Base-by-base conservation (phyloP, 306 rosid genomes). In the Astragalus membranaceus region DNA sequence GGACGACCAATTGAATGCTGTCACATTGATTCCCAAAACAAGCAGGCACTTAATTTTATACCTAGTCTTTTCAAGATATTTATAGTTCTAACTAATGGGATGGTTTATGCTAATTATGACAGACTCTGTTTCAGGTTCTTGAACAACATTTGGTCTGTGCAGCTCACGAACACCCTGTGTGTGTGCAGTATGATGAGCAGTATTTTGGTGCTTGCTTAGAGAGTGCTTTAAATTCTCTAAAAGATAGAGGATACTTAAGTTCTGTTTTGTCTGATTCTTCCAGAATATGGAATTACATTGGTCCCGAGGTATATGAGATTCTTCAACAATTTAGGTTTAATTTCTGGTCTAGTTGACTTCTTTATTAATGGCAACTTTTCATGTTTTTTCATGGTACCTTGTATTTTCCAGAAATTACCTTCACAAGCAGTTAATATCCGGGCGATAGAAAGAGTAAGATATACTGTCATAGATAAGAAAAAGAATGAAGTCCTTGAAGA, bases 1-100 rank as follows among this genome's bases (percentile, higher is more conserved):
- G 97, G 83, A 26, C 78, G 96, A 74, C 86, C 98, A 29, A 87
- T 88, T 76, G 97, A 94, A 76, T 84, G 97, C 82, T 94, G 98
- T 81, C 95, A 87, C 72, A 72, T 87, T 76, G 97, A 90, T 78
- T 72, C 96, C 79, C 82, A 85, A 77, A 90, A 88, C 86, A 87
- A 85, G 72, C 87, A 88, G 98, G 98, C 88, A 79, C 62, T 65
- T 67, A 76, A 13, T 69, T 66, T 65, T 72, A 30, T 70, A 15
- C 60, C 53, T 9, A 62, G 58, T 30, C 14, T 51, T 76, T 73
- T 63, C 56, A 41, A 15, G 46, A 61, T 51, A 33, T 67, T 37
- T 75, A 5, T 56, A 47, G 49, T 59, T 73, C 12, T 53, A 51
- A 47, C 39, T 29, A 44, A 64, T 57, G 47, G 69, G 30, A 36